Conservation (phyloP, 2,329 filamentous ascomycete species). For the Septoria linicola region DNA sequence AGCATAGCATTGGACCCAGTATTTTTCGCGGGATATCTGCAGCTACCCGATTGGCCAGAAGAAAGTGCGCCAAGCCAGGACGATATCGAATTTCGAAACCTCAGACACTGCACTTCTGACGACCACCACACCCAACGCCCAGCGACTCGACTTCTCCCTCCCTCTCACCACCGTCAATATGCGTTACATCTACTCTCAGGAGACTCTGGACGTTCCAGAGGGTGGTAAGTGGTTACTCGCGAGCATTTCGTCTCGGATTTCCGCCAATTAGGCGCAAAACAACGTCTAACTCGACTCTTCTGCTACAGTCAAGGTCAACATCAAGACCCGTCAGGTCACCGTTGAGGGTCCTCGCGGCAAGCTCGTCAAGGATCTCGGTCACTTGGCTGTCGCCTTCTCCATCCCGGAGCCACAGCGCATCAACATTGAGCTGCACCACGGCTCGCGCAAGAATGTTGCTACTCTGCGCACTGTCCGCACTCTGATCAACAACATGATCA, state of each 20-base stretch:
- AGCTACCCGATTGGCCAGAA: too few relatives aligned
- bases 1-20: too few relatives aligned
- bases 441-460: conserved; percentile 94
- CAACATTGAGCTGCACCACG: conserved; percentile 98
- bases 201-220: conserved; percentile 92
- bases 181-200: conserved; percentile 99
- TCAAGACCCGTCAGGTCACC: conserved; percentile 94
- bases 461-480: conserved; percentile 97
- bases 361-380: conserved; percentile 93
- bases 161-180: conserved; percentile 63
- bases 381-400: conserved; percentile 94
- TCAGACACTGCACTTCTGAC: conserved; percentile 11
- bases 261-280: background rate
- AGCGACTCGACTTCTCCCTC: conserved; percentile 1
- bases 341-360: conserved; percentile 98
- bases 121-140: conserved; percentile 8
- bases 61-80: too few relatives aligned
- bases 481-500: conserved; percentile 97
- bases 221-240: conserved; percentile 69
- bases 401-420: conserved; percentile 81
- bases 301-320: conserved; percentile 84
- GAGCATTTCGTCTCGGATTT: conserved; percentile 8
- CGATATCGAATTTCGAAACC: background rate
- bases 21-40: too few relatives aligned
- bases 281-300: background rate